Evolutionary conservation across 78 protist species (phyloP), one percentile per base, ranked within the genome.

Genomic region (Speleostelium caveatum): DNA sequence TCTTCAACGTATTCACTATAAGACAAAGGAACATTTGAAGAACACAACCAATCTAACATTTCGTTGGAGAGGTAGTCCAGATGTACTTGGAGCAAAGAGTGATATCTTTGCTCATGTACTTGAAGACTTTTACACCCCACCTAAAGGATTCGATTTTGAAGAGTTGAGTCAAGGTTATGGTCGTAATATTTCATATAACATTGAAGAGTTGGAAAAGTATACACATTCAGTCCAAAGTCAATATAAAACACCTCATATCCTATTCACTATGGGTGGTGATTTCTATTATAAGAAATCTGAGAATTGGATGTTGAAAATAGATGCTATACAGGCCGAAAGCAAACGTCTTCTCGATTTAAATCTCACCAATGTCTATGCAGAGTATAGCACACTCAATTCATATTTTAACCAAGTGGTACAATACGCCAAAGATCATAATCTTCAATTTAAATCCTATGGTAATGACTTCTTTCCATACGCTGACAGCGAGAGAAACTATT

Each of bases 31-130:
- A 21, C 78, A 62, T 21, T 38, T 83, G 60, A 68, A n/a, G 24
- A 38, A 22, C 0, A 55, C n/a, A 26, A 69, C 66, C 42, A 42
- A 59, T 41, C 32, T 67, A 41, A 62, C 66, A 28, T 83, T 83
- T 8, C 24, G 14, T 17, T 83, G 90, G 90, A 39, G 90, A 51
- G 90, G 90, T 67, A 41, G 49, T 51, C 53, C 53, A 45, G 66
- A 30, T 10, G 38, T 36, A 7, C 4, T 41, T 1, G 90, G 90
- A 5, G 24, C 67, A 30, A 67, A 69, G 17, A 26, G 60, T 24
- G 90, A 83, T 69, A 83, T 83, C 7, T 55, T 83, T 19, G 75
- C 90, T 2, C 90, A 83, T 51, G 77, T 51, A 22, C 59, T 83
- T 21, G 90, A 83, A 45, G 67, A 59, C 51, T 73, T 72, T 58